Evolutionary conservation across 2,329 filamentous ascomycete species (phyloP).

Genomic region (Alternaria metachromatica): DNA sequence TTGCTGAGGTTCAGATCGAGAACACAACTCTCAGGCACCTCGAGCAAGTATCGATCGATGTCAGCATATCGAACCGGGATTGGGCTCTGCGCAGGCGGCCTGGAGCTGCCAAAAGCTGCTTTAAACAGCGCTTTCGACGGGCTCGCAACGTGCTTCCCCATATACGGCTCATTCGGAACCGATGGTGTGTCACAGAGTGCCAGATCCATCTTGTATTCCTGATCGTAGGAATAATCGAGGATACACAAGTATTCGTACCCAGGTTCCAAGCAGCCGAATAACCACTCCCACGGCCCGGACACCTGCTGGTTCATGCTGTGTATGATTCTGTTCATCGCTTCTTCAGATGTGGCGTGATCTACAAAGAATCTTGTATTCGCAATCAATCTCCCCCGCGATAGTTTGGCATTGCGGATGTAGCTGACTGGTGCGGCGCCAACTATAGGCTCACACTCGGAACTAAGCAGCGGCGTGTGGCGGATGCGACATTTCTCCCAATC

Average conservation of each 20-base stretch:
- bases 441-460: background rate
- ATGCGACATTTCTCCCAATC: constrained; percentile 2
- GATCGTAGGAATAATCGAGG: constrained; percentile 2
- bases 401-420: background rate
- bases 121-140: background rate
- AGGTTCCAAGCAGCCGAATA: constrained; percentile 3
- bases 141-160: background rate
- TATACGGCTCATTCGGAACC: background rate
- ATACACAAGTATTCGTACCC: constrained; percentile 17
- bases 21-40: background rate
- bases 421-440: constrained; percentile 5
- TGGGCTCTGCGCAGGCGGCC: background rate
- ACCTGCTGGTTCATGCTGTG: constrained; percentile 7
- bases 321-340: background rate
- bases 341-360: background rate
- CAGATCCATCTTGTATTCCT: background rate
- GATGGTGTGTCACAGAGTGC: background rate
- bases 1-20: background rate
- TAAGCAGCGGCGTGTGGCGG: constrained; percentile 2
- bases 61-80: background rate
- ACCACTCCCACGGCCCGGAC: constrained; percentile 8
- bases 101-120: background rate
- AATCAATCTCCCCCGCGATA: background rate
- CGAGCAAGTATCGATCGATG: constrained; percentile 6
- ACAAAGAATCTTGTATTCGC: constrained; percentile 9